Conservation (phyloP, 129 eudicot genomes). For the Tanacetum coccineum region DNA sequence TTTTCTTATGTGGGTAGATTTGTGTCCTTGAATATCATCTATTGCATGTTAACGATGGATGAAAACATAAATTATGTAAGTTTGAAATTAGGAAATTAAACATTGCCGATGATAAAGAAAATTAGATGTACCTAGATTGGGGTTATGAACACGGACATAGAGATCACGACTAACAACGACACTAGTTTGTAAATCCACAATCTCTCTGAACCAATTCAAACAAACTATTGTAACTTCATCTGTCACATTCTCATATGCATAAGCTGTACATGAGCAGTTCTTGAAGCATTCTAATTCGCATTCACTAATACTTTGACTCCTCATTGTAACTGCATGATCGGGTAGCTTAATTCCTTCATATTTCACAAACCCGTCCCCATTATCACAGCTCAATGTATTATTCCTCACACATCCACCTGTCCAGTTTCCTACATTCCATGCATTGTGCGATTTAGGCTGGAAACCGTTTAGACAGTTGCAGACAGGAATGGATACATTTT, state of each 20-base stretch:
- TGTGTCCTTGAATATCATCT: constrained; percentile 2
- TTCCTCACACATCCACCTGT: constrained; percentile 39
- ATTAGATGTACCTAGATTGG: constrained; percentile 17
- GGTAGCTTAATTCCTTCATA: constrained; percentile 34
- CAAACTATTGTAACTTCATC: constrained; percentile 22
- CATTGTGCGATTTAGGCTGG: constrained; percentile 18
- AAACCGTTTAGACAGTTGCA: constrained; percentile 47
- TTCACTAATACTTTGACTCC: constrained; percentile 19
- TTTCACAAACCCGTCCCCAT: constrained; percentile 27
- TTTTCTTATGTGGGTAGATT: constrained; percentile 12
- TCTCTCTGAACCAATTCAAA: constrained; percentile 38
- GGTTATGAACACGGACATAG: constrained; percentile 28
- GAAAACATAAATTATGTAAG: background rate
- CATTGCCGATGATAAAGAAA: background rate
- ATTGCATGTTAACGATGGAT: constrained; percentile 29
- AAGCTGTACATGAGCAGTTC: constrained; percentile 43
- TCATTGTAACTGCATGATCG: constrained; percentile 26
- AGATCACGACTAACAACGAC: constrained; percentile 15
- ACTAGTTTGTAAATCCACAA: constrained; percentile 25
- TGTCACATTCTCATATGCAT: constrained; percentile 34
- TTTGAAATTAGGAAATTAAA: background rate
- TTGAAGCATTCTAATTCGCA: constrained; percentile 26
- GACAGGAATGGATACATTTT: background rate
- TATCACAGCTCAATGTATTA: constrained; percentile 17
- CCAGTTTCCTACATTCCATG: constrained; percentile 32